A percentile compares a stretch with the other conserved stretches of the same genome.
Evolutionary conservation across 73 alveolate species (phyloP).

Genomic region (Paramecium biaurelia): DNA sequence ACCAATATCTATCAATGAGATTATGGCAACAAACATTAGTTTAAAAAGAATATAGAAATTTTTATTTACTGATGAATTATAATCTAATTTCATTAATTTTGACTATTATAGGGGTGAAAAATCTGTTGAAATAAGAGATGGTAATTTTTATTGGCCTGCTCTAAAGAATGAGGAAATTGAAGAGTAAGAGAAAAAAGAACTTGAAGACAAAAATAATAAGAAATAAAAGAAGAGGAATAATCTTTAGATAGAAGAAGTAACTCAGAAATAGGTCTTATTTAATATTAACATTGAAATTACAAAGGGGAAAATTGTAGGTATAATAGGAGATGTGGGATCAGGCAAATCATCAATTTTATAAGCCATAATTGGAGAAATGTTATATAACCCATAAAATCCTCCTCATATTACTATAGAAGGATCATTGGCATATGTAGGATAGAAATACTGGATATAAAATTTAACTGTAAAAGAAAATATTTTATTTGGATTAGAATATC

Average conservation of each 20-base stretch:
- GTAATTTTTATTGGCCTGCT: conserved; percentile 50
- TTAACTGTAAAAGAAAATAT: conserved; percentile 73
- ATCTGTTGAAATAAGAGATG: conserved; percentile 45
- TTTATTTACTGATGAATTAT: conserved; percentile 35
- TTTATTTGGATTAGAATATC: conserved; percentile 73
- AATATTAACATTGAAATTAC: conserved; percentile 23
- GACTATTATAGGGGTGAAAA: conserved; percentile 20
- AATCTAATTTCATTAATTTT: background rate
- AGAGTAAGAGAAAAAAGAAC: background rate
- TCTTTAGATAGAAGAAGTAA: background rate
- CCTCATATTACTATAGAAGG: background rate
- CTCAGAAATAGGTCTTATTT: background rate
- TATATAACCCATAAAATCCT: background rate
- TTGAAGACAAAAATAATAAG: background rate
- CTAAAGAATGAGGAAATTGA: background rate
- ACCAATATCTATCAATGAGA: conserved; percentile 52
- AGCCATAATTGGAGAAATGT: conserved; percentile 58
- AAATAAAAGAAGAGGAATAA: background rate
- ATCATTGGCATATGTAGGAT: conserved; percentile 52
- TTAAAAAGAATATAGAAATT: conserved; percentile 58
- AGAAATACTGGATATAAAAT: conserved; percentile 50
- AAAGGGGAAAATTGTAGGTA: conserved; percentile 33
- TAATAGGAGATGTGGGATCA: conserved; percentile 70
- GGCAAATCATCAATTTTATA: conserved; percentile 58
- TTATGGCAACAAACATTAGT: conserved; percentile 56